A percentile compares a stretch with the other conserved stretches of the same genome.
Conservation (phyloP, 345 rosid species). For the Salix viminalis region DNA sequence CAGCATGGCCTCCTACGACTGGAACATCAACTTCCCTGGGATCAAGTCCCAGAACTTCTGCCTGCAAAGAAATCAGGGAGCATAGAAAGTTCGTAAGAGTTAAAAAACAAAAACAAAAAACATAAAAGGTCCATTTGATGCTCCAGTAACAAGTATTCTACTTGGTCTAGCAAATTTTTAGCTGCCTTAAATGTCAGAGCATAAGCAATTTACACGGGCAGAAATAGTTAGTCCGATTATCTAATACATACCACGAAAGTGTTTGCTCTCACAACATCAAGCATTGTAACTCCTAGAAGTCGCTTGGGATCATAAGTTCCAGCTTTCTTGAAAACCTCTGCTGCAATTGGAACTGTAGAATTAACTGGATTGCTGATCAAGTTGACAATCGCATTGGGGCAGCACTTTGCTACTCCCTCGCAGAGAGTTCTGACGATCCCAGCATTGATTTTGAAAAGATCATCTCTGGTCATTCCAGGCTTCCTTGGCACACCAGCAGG, state of each 20-base stretch:
- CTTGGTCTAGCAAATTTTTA: not conserved
- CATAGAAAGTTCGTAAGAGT: not conserved
- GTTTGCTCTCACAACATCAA: conserved; percentile 71
- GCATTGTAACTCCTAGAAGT: conserved; percentile 69
- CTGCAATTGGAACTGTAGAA: conserved; percentile 77
- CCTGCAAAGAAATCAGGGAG: conserved; percentile 2
- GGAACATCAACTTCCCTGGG: conserved; percentile 32
- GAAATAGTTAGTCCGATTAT: not conserved
- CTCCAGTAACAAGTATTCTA: not conserved
- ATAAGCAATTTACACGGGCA: not conserved
- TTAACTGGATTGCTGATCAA: conserved; percentile 76
- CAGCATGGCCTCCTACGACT: conserved; percentile 36
- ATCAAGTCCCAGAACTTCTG: conserved; percentile 33
- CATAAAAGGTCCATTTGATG: too few relatives aligned
- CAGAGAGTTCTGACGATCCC: conserved; percentile 46
- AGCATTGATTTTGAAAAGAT: conserved; percentile 63
- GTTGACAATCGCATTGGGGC: conserved; percentile 60
- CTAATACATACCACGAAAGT: conserved; percentile 37
- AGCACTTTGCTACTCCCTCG: conserved; percentile 54
- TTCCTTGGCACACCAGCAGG: conserved; percentile 80
- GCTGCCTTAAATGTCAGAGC: not conserved
- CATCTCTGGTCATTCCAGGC: conserved; percentile 80
- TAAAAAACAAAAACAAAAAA: not conserved
- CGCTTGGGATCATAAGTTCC: conserved; percentile 65
- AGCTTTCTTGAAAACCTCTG: conserved; percentile 70